Conservation (phyloP, 1,284 basidiomycete genomes). For the Mixia osmundae region DNA sequence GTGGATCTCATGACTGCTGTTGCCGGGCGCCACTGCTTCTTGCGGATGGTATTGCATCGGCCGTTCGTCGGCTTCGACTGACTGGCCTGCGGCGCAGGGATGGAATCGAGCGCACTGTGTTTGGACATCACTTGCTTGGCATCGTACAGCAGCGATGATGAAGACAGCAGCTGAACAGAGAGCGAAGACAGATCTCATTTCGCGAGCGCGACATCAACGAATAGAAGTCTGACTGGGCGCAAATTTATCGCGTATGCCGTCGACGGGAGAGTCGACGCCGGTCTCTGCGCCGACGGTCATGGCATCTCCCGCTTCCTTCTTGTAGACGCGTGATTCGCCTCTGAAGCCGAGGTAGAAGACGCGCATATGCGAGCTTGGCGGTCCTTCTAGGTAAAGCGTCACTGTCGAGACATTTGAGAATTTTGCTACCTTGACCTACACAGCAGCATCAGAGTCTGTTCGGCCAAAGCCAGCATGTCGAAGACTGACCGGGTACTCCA, state of each 20-base stretch:
- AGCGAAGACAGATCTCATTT: background rate
- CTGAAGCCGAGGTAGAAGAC: conserved; percentile 8
- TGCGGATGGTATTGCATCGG: too few species aligned
- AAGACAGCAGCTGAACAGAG: too few species aligned
- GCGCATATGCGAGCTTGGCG: too few species aligned
- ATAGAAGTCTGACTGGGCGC: conserved; percentile 2
- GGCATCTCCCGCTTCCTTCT: conserved; percentile 6
- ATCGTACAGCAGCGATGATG: too few species aligned
- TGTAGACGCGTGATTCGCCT: conserved; percentile 6
- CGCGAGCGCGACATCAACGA: conserved; percentile 1
- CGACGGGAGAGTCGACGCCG: conserved; percentile 2
- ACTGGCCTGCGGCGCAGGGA: too few species aligned
- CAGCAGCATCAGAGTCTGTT: too few species aligned
- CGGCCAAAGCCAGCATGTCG: background rate
- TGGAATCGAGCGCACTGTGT: conserved; percentile 1
- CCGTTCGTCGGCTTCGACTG: too few species aligned
- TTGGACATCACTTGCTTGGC: too few species aligned
- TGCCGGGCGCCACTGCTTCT: too few species aligned
- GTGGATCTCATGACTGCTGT: too few species aligned
- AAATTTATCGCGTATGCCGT: conserved; percentile 6
- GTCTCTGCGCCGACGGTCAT: conserved; percentile 7
- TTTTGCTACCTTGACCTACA: background rate
- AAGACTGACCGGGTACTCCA: conserved; percentile 7
- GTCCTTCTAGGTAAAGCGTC: too few species aligned
- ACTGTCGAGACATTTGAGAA: background rate